Base-by-base conservation (phyloP, 345 rosid species). In the Salix purpurea region DNA sequence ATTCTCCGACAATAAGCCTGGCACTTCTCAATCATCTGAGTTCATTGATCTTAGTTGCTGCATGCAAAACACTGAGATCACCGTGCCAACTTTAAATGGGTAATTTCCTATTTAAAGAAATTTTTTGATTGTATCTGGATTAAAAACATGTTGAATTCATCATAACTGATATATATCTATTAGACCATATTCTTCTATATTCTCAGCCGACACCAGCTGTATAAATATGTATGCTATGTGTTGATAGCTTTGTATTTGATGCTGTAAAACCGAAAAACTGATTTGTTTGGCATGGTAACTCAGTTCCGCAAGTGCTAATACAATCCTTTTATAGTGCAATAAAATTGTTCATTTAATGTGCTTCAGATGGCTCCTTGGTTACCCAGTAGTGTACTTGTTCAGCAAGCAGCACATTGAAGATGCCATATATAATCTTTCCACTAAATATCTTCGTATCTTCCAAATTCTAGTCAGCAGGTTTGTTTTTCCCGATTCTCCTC, bases 81-180 rank as follows among this genome's bases (percentile, higher is more conserved):
- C 97, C 50, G 83, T 94, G 81, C 98, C 98, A 78, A 94, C 97
- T 42, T 70, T 91, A 66, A 92, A 92, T 78, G 97, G 97, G 98
- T 92, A 89, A 80, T 12, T 76, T 76, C 71, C 72, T 32, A 78
- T 70, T 62, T 28, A 58, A 40, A 46, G 56, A 34, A 19, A 61
- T 54, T 39, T 15, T 69, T 64, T 12, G 15, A 7, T 73, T 50
- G n/a, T 18, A 48, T 67, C 62, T 50, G 26, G 26, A 23, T 60
- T 60, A 28, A 18, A n/a, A 39, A 1, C 3, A 30, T 8, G 54
- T 34, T 34, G 15, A 42, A 4, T 46, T 46, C 52, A 46, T 46
- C 18, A 46, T 26, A 40, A 18, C 5, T 73, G 34, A 26, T 7
- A 24, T 9, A 37, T 48, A 28, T 42, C 24, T 40, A 42, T 1